phyloP scores from a whole-genome alignment of 768 basidiomycete genomes.

The Hortiboletus campestris region DNA sequence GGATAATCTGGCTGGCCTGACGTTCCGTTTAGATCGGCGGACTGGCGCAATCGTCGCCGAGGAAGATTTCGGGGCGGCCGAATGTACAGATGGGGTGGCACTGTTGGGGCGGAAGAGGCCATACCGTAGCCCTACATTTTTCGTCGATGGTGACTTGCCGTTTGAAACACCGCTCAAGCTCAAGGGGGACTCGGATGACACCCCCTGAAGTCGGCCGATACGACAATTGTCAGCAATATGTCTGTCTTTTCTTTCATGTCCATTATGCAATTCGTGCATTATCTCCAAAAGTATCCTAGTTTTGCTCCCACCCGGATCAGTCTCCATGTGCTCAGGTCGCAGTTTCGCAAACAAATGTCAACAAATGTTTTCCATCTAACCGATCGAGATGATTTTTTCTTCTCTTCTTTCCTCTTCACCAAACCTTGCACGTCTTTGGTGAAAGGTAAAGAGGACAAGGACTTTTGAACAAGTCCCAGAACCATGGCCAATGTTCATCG shows the following conservation, averaged over 20 bases:
- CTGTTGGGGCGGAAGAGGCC: constrained; percentile 12
- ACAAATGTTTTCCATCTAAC: constrained; percentile 12
- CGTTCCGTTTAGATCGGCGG: constrained; percentile 53
- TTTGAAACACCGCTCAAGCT: constrained; percentile 2
- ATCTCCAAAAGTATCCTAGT: neutral
- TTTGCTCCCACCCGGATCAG: neutral
- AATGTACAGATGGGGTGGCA: constrained; percentile 11
- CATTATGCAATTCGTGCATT: neutral
- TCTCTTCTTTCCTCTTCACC: constrained; percentile 51
- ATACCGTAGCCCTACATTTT: neutral
- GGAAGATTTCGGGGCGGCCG: constrained; percentile 31
- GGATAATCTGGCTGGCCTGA: constrained; percentile 48
- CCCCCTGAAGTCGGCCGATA: neutral
- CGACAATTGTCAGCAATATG: neutral
- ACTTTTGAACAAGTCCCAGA: constrained; percentile 6
- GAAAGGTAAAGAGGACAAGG: constrained; percentile 48
- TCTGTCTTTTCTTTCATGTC: neutral
- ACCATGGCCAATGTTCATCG: constrained; percentile 33
- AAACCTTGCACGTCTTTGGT: constrained; percentile 38
- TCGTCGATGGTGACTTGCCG: constrained; percentile 3
- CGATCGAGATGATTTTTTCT: constrained; percentile 15
- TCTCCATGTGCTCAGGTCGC: neutral
- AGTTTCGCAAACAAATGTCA: constrained; percentile 24
- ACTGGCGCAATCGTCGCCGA: constrained; percentile 65
- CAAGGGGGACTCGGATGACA: neutral